Percentiles rank a stretch among this genome's conserved stretches.
Evolutionary conservation across 129 eudicot species (phyloP).

Genomic region (Lonicera japonica): DNA sequence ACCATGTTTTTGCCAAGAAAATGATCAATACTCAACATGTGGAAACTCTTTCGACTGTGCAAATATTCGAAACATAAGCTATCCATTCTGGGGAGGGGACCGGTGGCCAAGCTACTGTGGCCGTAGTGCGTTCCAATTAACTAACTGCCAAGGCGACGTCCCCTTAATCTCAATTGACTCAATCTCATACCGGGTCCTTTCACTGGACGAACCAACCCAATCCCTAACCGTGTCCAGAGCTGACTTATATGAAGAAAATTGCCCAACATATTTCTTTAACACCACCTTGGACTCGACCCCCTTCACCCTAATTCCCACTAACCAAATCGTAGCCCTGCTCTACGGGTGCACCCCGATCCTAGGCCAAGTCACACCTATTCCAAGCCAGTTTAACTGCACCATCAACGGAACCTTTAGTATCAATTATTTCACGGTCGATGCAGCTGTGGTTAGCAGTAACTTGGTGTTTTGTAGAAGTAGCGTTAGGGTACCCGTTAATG

Average conservation of each 20-base stretch:
- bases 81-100: conserved; percentile 54
- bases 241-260: conserved; percentile 30
- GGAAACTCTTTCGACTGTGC: conserved; percentile 23
- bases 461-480: not conserved
- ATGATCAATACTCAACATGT: conserved; percentile 25
- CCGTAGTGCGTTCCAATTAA: conserved; percentile 38
- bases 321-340: conserved; percentile 33
- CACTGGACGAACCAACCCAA: not conserved
- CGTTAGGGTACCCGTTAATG: conserved; percentile 28
- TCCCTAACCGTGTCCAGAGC: conserved; percentile 33
- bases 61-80: conserved; percentile 4
- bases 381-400: conserved; percentile 7
- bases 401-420: not conserved
- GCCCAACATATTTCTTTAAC: conserved; percentile 24
- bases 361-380: not conserved
- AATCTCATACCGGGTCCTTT: conserved; percentile 30
- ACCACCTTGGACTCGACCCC: conserved; percentile 34
- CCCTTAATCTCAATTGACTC: conserved; percentile 18
- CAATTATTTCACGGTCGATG: conserved; percentile 11
- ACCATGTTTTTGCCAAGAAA: conserved; percentile 5
- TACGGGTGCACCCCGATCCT: conserved; percentile 22
- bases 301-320: conserved; percentile 12
- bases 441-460: not conserved
- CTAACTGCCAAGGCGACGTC: conserved; percentile 22
- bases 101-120: conserved; percentile 49